Evolutionary conservation across 2,329 filamentous ascomycete species (phyloP), one percentile per base, ranked within the genome.

Genomic region (Apiospora rasikravindrae): DNA sequence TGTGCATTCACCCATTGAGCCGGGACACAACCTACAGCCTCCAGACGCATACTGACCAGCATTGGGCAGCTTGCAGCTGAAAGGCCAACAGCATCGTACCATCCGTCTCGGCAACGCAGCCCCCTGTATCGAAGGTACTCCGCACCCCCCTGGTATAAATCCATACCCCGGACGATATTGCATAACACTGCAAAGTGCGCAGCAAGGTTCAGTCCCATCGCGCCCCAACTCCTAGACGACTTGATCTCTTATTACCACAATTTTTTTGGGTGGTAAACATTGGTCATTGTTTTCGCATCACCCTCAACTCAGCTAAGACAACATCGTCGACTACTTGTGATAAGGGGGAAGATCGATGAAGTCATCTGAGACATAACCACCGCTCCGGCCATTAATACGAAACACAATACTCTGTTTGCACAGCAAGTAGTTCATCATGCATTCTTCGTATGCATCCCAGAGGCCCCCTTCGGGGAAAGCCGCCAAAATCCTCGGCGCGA

Each of bases 131-230:
- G 37, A 68, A 67, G 66, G 70, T 64, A 49, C 69, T 71, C 64
- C 69, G 69, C 73, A 71, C 47, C 47, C 49, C 49, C 70, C 70
- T 71, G 69, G 61, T 64, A 51, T 71, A 57, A 37, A 70, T n/a
- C 73, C 78, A 74, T 74, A 64, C 70, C 70, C 70, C 72, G 67
- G 68, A 76, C 72, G 71, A 69, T 71, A 40, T 77, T 77, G 79
- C 79, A 81, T 80, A 75, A 79, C 75, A 76, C 76, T 77, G 76
- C 74, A 77, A 76, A 76, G 75, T 74, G 75, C 64, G 68, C 44
- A 74, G 75, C 71, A 77, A 76, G 77, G 77, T 69, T 49, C 76
- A 76, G 73, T 77, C 47, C 76, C 74, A 76, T 78, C 77, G 75
- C 76, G 76, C 75, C 75, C 76, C 72, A 64, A 49, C 75, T 72